Evolutionary conservation across 208 protist genomes (phyloP).

Genomic region (Acanthamoeba divionensis): DNA sequence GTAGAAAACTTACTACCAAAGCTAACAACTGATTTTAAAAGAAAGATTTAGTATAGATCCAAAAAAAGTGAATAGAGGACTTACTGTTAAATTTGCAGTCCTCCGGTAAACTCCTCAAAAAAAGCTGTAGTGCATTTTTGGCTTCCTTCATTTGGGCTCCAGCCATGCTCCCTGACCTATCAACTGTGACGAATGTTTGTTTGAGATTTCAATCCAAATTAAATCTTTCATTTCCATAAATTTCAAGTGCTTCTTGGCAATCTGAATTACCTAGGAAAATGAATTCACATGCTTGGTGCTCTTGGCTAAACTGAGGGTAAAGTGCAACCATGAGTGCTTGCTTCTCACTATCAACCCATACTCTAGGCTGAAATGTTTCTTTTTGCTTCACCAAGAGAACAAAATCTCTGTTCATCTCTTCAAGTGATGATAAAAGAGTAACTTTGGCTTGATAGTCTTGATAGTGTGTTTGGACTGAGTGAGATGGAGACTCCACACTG

Average conservation of each 20-base stretch:
- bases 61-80: neutral
- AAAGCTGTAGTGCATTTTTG: slow-evolving; percentile 59
- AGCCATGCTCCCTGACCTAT: slow-evolving; percentile 68
- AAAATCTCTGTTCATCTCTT: neutral
- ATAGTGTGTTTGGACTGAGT: neutral
- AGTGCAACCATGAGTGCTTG: neutral
- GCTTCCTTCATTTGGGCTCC: slow-evolving; percentile 59
- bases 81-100: slow-evolving; percentile 53
- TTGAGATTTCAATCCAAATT: no score
- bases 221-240: slow-evolving; percentile 35
- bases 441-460: neutral
- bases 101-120: slow-evolving; percentile 62
- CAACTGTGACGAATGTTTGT: no score
- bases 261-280: slow-evolving; percentile 9
- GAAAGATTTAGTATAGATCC: neutral
- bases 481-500: slow-evolving; percentile 46
- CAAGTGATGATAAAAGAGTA: neutral
- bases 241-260: no score
- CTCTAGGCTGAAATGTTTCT: neutral
- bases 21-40: slow-evolving; percentile 45
- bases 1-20: slow-evolving; percentile 58
- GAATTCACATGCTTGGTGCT: neutral
- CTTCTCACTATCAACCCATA: slow-evolving; percentile 14
- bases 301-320: neutral
- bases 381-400: slow-evolving; percentile 26